Base-by-base conservation (phyloP, 2,329 filamentous ascomycete species). In the Colletotrichum sp. region DNA sequence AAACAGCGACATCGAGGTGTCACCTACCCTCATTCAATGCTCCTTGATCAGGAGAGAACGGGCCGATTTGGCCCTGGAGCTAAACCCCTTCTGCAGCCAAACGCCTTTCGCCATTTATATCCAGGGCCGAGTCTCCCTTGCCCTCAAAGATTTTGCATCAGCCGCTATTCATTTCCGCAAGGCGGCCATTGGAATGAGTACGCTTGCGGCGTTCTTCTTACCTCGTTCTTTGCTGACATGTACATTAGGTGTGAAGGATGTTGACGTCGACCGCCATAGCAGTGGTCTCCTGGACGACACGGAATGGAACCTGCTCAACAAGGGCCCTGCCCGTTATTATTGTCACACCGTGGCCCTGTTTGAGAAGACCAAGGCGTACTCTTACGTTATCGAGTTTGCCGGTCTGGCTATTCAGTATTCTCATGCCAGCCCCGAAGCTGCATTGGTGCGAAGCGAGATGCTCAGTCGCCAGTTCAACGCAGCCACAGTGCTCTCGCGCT, bases 381-480 rank as follows among this genome's bases (percentile, higher is more conserved):
- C 95, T 3, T 95, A 94, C 80, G 95, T 98, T 55, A 91, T 95
- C 8, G 95, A 98, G 79, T 98, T 98, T 87, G 93, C 95, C 52
- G 91, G 92, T 52, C 87, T 96, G 29, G 93, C 95, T 8, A 87
- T 98, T 57, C 93, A 95, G 80, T 94, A 95, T 77, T 81, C 88
- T 30, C 83, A 84, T 52, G 79, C 78, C 44, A 82, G 79, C 57
- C 81, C 80, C 5, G 83, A 87, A 36, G 80, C 83, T 30, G 81
- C 82, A 16, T 79, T 87, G 49, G 86, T 91, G 74, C 90, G 91
- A 76, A 91, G 90, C 3, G 95, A 98, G 76, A 92, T 99, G 80
- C 92, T 98, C 25, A 94, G 92, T 79, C 93, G 96, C 4, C 89
- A 98, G 4, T 99, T 99, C 87, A 93, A 93, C 77, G 95, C 95